phyloP scores from a whole-genome alignment of 2,329 filamentous ascomycete genomes.

The Lasiodiplodia gonubiensis region DNA sequence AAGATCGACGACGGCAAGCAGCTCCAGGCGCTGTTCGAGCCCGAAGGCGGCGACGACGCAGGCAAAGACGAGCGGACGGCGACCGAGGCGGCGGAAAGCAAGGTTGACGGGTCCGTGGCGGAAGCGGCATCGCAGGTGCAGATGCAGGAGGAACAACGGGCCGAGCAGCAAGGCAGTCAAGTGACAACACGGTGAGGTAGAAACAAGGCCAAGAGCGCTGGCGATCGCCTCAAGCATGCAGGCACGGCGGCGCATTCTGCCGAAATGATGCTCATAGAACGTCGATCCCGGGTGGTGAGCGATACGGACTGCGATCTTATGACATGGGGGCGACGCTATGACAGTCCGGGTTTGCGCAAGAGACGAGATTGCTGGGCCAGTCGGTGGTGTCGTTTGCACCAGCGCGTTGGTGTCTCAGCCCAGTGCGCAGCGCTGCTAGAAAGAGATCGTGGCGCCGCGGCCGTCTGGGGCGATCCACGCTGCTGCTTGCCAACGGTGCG shows the following conservation, averaged over 20 bases:
- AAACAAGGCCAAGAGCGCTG: conserved; percentile 36
- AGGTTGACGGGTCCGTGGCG: conserved; percentile 40
- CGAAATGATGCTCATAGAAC: conserved; percentile 28
- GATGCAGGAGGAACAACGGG: conserved; percentile 47
- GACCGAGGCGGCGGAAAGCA: conserved; percentile 43
- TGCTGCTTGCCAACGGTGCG: conserved; percentile 2
- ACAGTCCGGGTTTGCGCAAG: conserved; percentile 18
- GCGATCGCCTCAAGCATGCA: conserved; percentile 34
- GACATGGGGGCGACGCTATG: conserved; percentile 26
- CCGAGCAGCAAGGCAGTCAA: conserved; percentile 44
- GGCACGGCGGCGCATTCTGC: conserved; percentile 25
- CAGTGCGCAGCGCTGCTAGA: conserved; percentile 18
- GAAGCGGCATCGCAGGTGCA: conserved; percentile 41
- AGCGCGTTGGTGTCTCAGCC: conserved; percentile 22
- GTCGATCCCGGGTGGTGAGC: conserved; percentile 23
- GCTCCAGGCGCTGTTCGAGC: conserved; percentile 58
- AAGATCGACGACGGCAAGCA: conserved; percentile 85
- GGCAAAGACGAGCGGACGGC: conserved; percentile 39
- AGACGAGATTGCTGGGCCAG: conserved; percentile 27
- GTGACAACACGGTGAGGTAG: conserved; percentile 40
- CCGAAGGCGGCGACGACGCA: conserved; percentile 43
- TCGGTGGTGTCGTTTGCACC: conserved; percentile 19
- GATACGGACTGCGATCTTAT: conserved; percentile 27
- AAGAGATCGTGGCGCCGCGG: conserved; percentile 24
- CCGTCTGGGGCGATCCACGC: conserved; percentile 20